Percentiles rank a stretch among this genome's conserved stretches.
Evolutionary conservation across 2,329 filamentous ascomycete species (phyloP).

Genomic region (Epichloe glyceriae): DNA sequence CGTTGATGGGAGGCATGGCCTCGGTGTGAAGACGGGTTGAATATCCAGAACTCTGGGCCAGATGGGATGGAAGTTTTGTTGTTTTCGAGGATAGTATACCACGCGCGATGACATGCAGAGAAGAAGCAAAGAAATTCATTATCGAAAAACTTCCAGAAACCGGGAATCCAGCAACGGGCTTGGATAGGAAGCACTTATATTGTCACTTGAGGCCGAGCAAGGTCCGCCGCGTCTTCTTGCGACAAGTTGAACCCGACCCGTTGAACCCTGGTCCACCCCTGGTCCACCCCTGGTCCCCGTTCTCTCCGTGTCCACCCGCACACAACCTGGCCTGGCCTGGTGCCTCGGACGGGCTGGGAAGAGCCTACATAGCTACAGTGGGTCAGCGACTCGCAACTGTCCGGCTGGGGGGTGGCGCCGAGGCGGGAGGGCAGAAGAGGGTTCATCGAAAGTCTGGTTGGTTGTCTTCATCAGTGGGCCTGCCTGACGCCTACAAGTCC

Average conservation of each 20-base stretch:
- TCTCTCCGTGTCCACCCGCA: neutral
- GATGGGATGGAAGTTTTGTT: neutral
- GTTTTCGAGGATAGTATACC: neutral
- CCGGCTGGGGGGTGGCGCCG: too few relatives aligned
- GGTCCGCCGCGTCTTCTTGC: too few relatives aligned
- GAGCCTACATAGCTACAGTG: too few relatives aligned
- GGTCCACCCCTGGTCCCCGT: neutral
- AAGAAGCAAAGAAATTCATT: neutral
- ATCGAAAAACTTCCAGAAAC: neutral
- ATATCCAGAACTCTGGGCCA: neutral
- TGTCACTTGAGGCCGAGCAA: too few relatives aligned
- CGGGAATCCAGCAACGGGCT: neutral
- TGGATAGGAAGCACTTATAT: conserved; percentile 10
- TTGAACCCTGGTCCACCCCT: neutral
- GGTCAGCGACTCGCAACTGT: too few relatives aligned
- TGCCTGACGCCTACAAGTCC: too few relatives aligned
- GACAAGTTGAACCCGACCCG: neutral
- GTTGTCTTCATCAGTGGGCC: too few relatives aligned
- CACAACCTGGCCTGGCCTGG: too few relatives aligned
- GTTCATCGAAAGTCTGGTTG: too few relatives aligned
- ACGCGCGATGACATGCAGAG: neutral
- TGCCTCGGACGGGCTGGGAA: too few relatives aligned
- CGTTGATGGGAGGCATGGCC: conserved; percentile 1
- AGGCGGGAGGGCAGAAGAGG: too few relatives aligned
- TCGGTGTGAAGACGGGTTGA: neutral